phyloP scores from a whole-genome alignment of 2,329 filamentous ascomycete species.

The Fusarium sp. region DNA sequence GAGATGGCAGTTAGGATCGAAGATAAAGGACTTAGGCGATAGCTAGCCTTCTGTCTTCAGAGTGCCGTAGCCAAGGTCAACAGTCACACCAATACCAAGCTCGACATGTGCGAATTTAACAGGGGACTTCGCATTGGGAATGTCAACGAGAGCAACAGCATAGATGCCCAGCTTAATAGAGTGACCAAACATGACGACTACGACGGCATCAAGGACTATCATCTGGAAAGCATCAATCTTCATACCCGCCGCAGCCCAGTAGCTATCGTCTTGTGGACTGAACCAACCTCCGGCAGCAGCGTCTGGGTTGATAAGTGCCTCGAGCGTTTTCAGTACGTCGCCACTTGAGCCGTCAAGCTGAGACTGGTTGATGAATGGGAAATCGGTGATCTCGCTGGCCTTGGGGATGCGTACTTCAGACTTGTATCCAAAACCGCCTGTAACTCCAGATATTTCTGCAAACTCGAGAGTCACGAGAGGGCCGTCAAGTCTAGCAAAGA shows the following conservation, averaged over 20 bases:
- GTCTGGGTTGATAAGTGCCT: not conserved
- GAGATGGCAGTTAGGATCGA: conserved; percentile 53
- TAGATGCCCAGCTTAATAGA: conserved; percentile 6
- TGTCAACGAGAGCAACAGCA: not conserved
- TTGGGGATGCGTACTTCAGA: not conserved
- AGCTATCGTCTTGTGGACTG: not conserved
- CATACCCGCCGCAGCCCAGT: conserved; percentile 14
- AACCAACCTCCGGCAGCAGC: conserved; percentile 3
- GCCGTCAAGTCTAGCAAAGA: conserved; percentile 5
- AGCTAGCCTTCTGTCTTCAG: conserved; percentile 53
- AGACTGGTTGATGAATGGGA: not conserved
- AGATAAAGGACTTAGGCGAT: conserved; percentile 53
- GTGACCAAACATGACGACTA: not conserved
- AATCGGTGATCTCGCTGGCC: not conserved
- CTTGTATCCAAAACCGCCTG: conserved; percentile 1
- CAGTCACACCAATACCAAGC: conserved; percentile 47
- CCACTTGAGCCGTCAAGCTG: not conserved
- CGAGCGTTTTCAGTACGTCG: not conserved
- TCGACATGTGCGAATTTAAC: conserved; percentile 41
- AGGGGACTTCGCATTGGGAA: not conserved
- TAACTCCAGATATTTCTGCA: not conserved
- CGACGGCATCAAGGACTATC: not conserved
- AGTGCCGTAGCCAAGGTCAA: conserved; percentile 49
- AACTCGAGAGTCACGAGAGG: not conserved
- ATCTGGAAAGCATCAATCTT: conserved; percentile 13